phyloP scores from a whole-genome alignment of 2,329 filamentous ascomycete genomes.

The Malbranchea cinnamomea region DNA sequence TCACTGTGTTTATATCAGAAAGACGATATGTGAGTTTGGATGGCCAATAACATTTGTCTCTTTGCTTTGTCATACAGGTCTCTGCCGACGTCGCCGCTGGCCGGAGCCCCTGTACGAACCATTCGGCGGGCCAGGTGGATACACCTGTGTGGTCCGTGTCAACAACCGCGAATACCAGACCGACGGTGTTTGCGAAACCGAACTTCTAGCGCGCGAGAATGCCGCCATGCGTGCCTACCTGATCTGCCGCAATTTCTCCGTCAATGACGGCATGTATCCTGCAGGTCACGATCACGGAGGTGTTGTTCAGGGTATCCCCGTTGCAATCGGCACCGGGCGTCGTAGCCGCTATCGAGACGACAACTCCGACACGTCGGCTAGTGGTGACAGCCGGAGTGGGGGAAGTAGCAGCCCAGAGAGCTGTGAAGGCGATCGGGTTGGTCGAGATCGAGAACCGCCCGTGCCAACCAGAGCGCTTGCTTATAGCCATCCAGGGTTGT shows the following conservation, averaged over 20 bases:
- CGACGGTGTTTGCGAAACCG: constrained; percentile 68
- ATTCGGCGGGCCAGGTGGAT: constrained; percentile 59
- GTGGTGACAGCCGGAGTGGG: constrained; percentile 37
- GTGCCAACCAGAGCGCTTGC: constrained; percentile 14
- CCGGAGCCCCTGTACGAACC: constrained; percentile 78
- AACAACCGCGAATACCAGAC: constrained; percentile 96
- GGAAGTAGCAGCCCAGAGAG: constrained; percentile 39
- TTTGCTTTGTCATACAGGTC: constrained; percentile 43
- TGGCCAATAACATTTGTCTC: constrained; percentile 25
- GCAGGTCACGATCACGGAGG: constrained; percentile 39
- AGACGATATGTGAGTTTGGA: too few species aligned
- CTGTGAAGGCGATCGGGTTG: constrained; percentile 14
- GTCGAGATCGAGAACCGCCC: constrained; percentile 12
- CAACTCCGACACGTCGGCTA: constrained; percentile 27
- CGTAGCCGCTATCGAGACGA: constrained; percentile 35
- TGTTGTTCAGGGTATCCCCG: constrained; percentile 46
- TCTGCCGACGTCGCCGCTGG: constrained; percentile 91
- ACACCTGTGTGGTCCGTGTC: constrained; percentile 79
- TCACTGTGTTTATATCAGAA: too few species aligned
- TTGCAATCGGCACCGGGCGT: constrained; percentile 48
- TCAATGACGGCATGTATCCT: constrained; percentile 80
- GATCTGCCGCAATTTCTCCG: constrained; percentile 94
- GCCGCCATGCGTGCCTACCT: constrained; percentile 93
- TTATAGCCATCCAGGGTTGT: constrained; percentile 12
- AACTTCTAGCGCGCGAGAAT: constrained; percentile 74